Percentiles rank a stretch among this genome's conserved stretches.
Evolutionary conservation across 1,284 basidiomycete species (phyloP).

Genomic region (Sparassis latifolia): DNA sequence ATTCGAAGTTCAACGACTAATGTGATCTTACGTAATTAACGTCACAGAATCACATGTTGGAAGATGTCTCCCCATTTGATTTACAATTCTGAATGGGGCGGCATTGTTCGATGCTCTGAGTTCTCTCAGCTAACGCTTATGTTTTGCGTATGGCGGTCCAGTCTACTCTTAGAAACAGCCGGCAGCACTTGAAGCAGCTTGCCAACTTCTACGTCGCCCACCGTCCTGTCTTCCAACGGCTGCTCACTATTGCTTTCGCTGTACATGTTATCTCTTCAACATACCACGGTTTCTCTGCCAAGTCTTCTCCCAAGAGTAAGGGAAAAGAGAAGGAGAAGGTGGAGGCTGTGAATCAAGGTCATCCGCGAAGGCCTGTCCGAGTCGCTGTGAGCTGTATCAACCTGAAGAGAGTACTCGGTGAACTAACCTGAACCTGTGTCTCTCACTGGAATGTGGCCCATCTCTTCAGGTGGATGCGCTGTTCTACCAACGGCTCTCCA

Average conservation of each 20-base stretch:
- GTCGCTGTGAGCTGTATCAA: conserved; percentile 51
- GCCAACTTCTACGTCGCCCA: conserved; percentile 51
- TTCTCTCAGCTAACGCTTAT: too few species aligned
- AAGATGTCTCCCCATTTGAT: too few species aligned
- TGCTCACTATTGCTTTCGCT: conserved; percentile 58
- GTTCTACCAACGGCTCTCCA: conserved; percentile 79
- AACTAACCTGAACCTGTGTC: background rate
- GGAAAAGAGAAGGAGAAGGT: conserved; percentile 35
- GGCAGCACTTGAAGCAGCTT: conserved; percentile 33
- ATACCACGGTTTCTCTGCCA: conserved; percentile 45
- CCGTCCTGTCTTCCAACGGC: conserved; percentile 63
- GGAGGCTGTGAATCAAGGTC: conserved; percentile 21
- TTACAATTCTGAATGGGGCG: too few species aligned
- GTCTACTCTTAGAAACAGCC: conserved; percentile 20
- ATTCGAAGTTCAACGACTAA: too few species aligned
- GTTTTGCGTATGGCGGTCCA: conserved; percentile 19
- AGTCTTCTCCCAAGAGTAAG: conserved; percentile 27
- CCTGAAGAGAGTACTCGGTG: background rate
- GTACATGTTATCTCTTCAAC: conserved; percentile 56
- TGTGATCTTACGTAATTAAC: too few species aligned
- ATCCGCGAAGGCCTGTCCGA: conserved; percentile 39
- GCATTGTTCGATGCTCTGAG: too few species aligned
- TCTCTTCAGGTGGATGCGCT: conserved; percentile 74
- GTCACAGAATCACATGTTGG: too few species aligned
- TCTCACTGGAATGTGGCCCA: conserved; percentile 1